Percentiles rank a stretch among this genome's conserved stretches.
Evolutionary conservation across 345 rosid genomes (phyloP).

Genomic region (Hypericum androsaemum): DNA sequence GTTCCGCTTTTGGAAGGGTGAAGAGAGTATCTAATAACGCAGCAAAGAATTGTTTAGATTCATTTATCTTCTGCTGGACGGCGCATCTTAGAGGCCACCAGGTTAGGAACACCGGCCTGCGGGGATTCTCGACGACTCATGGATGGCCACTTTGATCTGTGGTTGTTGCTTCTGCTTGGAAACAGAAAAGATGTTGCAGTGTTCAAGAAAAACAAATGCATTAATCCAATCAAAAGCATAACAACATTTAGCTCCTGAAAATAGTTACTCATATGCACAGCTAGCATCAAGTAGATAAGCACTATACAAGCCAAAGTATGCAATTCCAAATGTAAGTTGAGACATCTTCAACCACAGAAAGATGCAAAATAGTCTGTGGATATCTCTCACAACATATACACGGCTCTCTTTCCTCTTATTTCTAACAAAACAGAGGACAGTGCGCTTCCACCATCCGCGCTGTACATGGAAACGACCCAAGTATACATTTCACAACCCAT

Average conservation of each 20-base stretch:
- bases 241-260: no score
- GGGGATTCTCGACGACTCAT: slow-evolving; percentile 33
- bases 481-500: slow-evolving; percentile 34
- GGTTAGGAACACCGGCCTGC: slow-evolving; percentile 77
- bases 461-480: slow-evolving; percentile 51
- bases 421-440: slow-evolving; percentile 19
- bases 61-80: slow-evolving; percentile 30
- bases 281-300: background rate
- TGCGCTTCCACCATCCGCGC: slow-evolving; percentile 36
- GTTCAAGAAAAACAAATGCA: no score
- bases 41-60: slow-evolving; percentile 73
- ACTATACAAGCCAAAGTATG: background rate
- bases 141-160: background rate
- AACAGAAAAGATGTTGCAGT: no score
- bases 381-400: slow-evolving; percentile 35
- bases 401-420: slow-evolving; percentile 36
- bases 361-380: slow-evolving; percentile 20
- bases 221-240: no score
- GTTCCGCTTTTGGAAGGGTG: slow-evolving; percentile 84
- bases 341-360: slow-evolving; percentile 24
- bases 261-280: background rate
- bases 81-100: slow-evolving; percentile 94
- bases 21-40: slow-evolving; percentile 60
- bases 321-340: slow-evolving; percentile 12
- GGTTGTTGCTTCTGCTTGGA: background rate